Percentiles rank a stretch among this genome's conserved stretches.
phyloP scores from a whole-genome alignment of 2,329 filamentous ascomycete genomes.

The Teratosphaeria viscida region DNA sequence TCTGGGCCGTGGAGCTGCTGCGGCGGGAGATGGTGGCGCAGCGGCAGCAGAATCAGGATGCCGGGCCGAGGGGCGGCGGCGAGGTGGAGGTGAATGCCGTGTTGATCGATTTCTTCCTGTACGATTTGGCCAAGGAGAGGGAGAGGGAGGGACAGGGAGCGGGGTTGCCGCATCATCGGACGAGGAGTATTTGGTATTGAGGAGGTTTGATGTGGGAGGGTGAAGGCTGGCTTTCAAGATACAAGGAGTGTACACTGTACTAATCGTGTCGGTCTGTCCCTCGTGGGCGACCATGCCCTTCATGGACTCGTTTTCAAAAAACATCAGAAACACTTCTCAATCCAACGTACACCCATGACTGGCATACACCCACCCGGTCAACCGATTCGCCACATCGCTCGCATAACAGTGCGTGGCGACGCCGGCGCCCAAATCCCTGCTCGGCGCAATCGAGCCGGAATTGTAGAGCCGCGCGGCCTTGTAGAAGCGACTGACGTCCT shows the following conservation, averaged over 20 bases:
- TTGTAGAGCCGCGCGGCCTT: constrained; percentile 43
- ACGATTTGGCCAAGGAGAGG: constrained; percentile 83
- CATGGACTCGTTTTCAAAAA: not conserved
- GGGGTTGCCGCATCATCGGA: constrained; percentile 72
- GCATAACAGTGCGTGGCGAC: constrained; percentile 44
- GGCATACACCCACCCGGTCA: constrained; percentile 32
- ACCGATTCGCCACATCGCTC: constrained; percentile 42
- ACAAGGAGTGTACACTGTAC: too few relatives aligned
- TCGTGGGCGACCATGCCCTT: not conserved
- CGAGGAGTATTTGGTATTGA: constrained; percentile 89
- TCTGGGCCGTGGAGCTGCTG: constrained; percentile 87
- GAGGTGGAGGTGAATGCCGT: constrained; percentile 60
- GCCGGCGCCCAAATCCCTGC: constrained; percentile 31
- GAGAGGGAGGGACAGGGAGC: constrained; percentile 37
- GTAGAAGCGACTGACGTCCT: constrained; percentile 31
- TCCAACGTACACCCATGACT: constrained; percentile 5
- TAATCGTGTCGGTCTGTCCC: not conserved
- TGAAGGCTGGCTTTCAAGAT: too few relatives aligned
- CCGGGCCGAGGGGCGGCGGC: constrained; percentile 40
- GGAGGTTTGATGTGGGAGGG: too few relatives aligned
- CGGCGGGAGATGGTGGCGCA: constrained; percentile 63
- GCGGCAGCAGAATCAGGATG: constrained; percentile 37
- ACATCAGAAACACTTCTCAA: not conserved
- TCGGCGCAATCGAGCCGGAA: constrained; percentile 28
- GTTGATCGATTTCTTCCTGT: constrained; percentile 92